These are phyloP conservation scores for Mollisiaceae sp. DNA, from an alignment of 2,329 filamentous ascomycete species.

Conservation along the genomic window DNA sequence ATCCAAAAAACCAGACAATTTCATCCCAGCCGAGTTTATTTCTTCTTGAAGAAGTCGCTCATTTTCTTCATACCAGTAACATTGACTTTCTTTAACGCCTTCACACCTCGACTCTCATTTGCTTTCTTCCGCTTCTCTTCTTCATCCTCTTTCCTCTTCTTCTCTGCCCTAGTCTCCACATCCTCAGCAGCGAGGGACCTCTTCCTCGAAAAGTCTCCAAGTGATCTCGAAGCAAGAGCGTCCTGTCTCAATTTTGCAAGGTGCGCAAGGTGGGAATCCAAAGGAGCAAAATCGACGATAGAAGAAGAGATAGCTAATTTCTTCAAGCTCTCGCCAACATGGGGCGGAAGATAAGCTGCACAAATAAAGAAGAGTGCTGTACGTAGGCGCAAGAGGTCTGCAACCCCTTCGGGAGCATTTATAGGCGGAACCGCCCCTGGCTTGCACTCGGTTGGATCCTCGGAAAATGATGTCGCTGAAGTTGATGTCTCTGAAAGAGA, in stretches of 20 bases:
- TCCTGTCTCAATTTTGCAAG: constrained; percentile 73
- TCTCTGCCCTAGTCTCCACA: constrained; percentile 68
- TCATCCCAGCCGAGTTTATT: constrained; percentile 31
- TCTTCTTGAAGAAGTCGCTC: constrained; percentile 89
- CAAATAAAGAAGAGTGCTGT: constrained; percentile 55
- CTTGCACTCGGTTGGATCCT: constrained; percentile 28
- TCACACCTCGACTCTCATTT: constrained; percentile 74
- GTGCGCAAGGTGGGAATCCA: constrained; percentile 72
- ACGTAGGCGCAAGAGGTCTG: constrained; percentile 52
- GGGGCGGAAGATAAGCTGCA: constrained; percentile 52
- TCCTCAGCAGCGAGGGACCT: constrained; percentile 67
- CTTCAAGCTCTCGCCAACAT: constrained; percentile 46
- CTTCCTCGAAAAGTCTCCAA: constrained; percentile 75
- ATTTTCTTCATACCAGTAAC: constrained; percentile 95
- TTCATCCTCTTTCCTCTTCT: constrained; percentile 85
- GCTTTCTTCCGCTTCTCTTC: constrained; percentile 86
- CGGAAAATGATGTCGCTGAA: constrained; percentile 44
- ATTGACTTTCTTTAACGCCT: constrained; percentile 87
- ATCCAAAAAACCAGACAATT: background rate
- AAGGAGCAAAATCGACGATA: constrained; percentile 67
- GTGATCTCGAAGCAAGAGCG: constrained; percentile 69
- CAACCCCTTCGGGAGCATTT: constrained; percentile 44
- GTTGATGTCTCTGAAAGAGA: constrained; percentile 48
- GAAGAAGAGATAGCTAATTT: constrained; percentile 45
- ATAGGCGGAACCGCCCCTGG: constrained; percentile 34